Evolutionary conservation across 2,329 filamentous ascomycete genomes (phyloP), one percentile per base, ranked within the genome.

Genomic region (Neobulgaria alba): DNA sequence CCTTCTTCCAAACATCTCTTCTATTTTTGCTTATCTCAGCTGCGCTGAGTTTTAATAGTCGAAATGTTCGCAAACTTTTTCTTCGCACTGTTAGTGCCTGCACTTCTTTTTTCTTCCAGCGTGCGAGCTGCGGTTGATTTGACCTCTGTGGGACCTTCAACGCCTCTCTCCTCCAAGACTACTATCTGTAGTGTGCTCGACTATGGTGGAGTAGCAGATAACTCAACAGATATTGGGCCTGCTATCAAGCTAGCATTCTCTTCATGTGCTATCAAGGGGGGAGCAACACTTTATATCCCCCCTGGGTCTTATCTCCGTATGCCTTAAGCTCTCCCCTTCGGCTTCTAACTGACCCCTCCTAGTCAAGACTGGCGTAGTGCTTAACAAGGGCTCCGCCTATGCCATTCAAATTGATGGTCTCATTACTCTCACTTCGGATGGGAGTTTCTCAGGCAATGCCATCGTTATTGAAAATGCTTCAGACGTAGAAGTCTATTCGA

Each of bases 341-440:
- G 15, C 36, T 37, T n/a, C 20, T 1, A 21, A 47, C n/a, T n/a
- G n/a, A n/a, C n/a, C n/a, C n/a, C n/a, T n/a, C n/a, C n/a, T n/a
- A n/a, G 41, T 52, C 18, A 31, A 37, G 5, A 49, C 45, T 10
- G 40, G 46, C 10, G 42, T 52, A 9, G 36, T 21, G 3, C 42
- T 52, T 12, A 49, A 42, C 19, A 59, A 59, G 33, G 59, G 45
- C 1, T 60, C 55, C 5, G 54, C 57, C n/a, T 63, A 58, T 51
- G 61, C 61, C 4, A 47, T 63, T 3, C 61, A 63, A 37, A 46
- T 52, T 12, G 61, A 63, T 42, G 61, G 61, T 3, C 45, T 63
- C 21, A 52, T 52, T 10, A 48, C 43, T 3, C 36, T 49, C 3
- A 50, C 45, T 7, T 44, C 45, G 10, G 38, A 46, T 16, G 43